Evolutionary conservation across 352 stramenopile genomes (phyloP).

Genomic region (Peronospora destructor): DNA sequence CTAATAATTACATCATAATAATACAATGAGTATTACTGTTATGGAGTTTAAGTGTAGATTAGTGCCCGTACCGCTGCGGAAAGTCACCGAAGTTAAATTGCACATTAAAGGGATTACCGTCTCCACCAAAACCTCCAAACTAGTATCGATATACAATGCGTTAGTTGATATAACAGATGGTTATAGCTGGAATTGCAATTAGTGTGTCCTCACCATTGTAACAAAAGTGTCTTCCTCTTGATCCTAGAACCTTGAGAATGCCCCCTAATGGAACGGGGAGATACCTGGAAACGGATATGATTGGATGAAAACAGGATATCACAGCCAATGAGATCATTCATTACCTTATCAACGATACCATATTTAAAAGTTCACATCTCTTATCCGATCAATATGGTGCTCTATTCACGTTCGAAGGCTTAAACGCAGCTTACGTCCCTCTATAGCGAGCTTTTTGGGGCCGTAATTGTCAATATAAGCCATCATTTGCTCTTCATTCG

Average conservation of each 20-base stretch:
- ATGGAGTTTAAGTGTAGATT: neutral
- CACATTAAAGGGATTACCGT: constrained; percentile 74
- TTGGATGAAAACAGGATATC: constrained; percentile 4
- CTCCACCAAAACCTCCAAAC: constrained; percentile 67
- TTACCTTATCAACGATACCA: neutral
- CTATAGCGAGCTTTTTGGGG: constrained; percentile 42
- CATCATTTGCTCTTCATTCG: constrained; percentile 55
- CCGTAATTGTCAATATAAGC: constrained; percentile 49
- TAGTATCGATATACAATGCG: constrained; percentile 11
- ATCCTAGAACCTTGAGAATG: constrained; percentile 9
- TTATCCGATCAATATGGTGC: neutral
- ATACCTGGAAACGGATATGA: neutral
- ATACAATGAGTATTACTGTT: neutral
- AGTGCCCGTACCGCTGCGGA: constrained; percentile 42
- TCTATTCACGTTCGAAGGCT: constrained; percentile 38
- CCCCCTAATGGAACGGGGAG: neutral
- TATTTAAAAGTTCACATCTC: too few relatives aligned
- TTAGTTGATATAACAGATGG: neutral
- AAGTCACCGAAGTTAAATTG: constrained; percentile 80
- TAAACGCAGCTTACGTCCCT: constrained; percentile 56
- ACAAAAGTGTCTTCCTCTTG: neutral
- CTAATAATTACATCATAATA: constrained; percentile 16
- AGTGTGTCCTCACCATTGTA: constrained; percentile 3
- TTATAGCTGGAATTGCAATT: neutral
- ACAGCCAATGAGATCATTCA: constrained; percentile 2